phyloP scores from a whole-genome alignment of 1,284 basidiomycete species.

The Sutorius eximius region DNA sequence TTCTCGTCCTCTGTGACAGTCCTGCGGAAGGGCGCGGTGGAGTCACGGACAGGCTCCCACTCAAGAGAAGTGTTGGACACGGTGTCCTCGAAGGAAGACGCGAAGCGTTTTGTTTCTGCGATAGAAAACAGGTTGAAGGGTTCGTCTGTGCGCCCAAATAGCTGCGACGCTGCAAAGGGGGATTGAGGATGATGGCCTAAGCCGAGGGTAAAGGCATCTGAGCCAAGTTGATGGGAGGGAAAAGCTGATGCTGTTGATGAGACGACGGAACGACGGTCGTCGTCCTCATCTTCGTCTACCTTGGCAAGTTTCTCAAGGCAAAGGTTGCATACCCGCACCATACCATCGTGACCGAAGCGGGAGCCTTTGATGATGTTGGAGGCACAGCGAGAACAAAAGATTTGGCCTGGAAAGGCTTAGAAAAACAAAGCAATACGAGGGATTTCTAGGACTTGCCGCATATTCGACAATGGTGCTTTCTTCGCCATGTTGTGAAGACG shows the following conservation, averaged over 20 bases:
- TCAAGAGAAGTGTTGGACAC: conserved; percentile 50
- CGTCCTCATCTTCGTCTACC: conserved; percentile 75
- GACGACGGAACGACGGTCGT: conserved; percentile 75
- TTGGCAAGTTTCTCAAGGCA: conserved; percentile 90
- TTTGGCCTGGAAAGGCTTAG: conserved; percentile 57
- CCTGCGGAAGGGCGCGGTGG: conserved; percentile 81
- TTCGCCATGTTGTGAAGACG: conserved; percentile 86
- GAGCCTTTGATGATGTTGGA: conserved; percentile 96
- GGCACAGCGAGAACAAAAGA: conserved; percentile 92
- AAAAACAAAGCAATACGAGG: background rate
- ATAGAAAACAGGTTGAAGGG: conserved; percentile 79
- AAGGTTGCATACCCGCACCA: conserved; percentile 91
- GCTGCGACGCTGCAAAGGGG: conserved; percentile 84
- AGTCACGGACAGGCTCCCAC: conserved; percentile 54
- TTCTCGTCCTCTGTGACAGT: conserved; percentile 78
- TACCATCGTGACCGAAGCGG: conserved; percentile 91
- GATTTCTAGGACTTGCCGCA: conserved; percentile 60
- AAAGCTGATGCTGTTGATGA: conserved; percentile 59
- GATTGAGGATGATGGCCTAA: conserved; percentile 69
- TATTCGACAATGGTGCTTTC: conserved; percentile 94
- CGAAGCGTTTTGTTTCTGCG: conserved; percentile 62
- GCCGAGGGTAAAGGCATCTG: conserved; percentile 42
- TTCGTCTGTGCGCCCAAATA: conserved; percentile 75
- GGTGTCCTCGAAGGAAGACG: conserved; percentile 55
- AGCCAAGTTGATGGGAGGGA: conserved; percentile 48